Evolutionary conservation across 2,329 filamentous ascomycete species (phyloP), one percentile per base, ranked within the genome.

Genomic region (Stagonosporopsis cucurbitacearum): DNA sequence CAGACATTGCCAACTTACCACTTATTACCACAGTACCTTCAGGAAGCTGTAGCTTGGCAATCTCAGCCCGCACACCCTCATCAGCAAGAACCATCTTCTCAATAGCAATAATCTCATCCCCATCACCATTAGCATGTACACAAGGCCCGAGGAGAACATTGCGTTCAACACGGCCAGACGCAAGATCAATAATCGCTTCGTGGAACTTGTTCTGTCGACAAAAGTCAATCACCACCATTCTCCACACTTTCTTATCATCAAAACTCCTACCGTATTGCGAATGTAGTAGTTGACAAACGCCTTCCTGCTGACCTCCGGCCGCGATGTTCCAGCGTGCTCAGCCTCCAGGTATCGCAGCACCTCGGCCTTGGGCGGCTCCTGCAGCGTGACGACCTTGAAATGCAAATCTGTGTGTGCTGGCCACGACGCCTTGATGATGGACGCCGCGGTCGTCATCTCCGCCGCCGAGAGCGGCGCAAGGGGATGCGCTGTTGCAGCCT

Each of bases 351-450:
- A 89, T n/a, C 81, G 80, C 6, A 86, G 68, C 58, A 81, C 79
- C 60, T 84, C 79, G 33, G 76, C 76, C 78, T 90, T 90, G 35
- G 80, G 78, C 3, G 87, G 87, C 66, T 90, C 86, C 47, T 87
- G 81, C 3, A 89, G 78, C 20, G 85, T 89, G 46, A 91, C 82
- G 63, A 83, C 84, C 76, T 91, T 91, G 80, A 86, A 87, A 47
- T 87, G 83, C 39, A 88, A 69, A 26, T 83, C 78, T 2, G 81
- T 82, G 22, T 79, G 78, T 12, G 76, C 73, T 0, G 85, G 86
- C 83, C 86, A 88, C 51, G 80, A 76, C 42, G 73, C 70, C 54
- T 75, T 80, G 58, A 88, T 76, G 28, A 87, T 73, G 1, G 71
- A 63, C 6, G 82, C 77, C 25, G 80, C 80, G 40, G 79, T 74